Evolutionary conservation across 495 filamentous ascomycete species (phyloP).

Genomic region (Parathielavia appendiculata): DNA sequence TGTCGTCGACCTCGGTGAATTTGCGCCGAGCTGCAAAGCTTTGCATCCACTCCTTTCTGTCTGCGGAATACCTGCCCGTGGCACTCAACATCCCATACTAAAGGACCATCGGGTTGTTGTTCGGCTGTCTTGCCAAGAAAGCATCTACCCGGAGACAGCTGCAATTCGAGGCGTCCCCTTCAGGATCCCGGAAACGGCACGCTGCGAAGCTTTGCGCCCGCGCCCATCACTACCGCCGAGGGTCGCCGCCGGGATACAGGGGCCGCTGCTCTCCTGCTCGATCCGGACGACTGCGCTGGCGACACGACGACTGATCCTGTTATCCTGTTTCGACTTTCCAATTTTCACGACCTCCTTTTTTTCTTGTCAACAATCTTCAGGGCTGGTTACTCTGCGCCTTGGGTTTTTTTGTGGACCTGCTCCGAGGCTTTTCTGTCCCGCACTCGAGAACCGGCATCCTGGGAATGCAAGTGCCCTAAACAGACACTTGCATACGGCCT

Average conservation of each 20-base stretch:
- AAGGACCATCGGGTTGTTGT: not conserved
- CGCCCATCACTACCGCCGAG: slow-evolving; percentile 2
- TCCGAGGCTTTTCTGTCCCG: not conserved
- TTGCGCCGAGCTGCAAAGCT: not conserved
- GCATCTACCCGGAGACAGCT: slow-evolving; percentile 12
- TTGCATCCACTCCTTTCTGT: not conserved
- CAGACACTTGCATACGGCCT: slow-evolving; percentile 34
- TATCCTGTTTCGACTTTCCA: not conserved
- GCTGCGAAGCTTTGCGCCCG: slow-evolving; percentile 2
- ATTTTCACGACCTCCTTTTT: not conserved
- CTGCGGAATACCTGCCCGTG: not conserved
- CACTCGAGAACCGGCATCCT: slow-evolving; percentile 20
- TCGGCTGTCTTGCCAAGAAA: slow-evolving; percentile 10
- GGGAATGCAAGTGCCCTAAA: slow-evolving; percentile 25
- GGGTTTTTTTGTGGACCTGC: slow-evolving; percentile 12
- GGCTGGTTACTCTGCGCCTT: not conserved
- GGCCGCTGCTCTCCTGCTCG: slow-evolving; percentile 4
- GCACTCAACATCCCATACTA: not conserved
- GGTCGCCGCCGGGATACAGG: not conserved
- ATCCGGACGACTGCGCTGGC: not conserved
- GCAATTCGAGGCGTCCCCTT: slow-evolving; percentile 9
- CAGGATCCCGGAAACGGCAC: slow-evolving; percentile 1
- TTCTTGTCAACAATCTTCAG: not conserved
- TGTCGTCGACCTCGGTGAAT: not conserved
- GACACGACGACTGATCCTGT: not conserved